These are phyloP conservation scores for Chalciporus sphaerocephalus DNA, from an alignment of 768 basidiomycete species.

Conservation along the genomic window DNA sequence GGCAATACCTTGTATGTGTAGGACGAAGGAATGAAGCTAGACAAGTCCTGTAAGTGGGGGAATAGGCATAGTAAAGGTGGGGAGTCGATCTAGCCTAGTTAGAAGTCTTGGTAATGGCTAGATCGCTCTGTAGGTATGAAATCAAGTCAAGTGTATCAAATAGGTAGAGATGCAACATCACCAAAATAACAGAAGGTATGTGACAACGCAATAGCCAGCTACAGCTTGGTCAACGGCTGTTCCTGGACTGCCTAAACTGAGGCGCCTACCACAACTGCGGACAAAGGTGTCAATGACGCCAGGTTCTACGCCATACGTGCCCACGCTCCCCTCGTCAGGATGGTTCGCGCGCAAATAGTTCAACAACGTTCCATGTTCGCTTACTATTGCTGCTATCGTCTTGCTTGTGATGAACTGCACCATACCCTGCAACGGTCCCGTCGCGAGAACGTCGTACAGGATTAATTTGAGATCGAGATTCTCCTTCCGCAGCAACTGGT, in stretches of 20 bases:
- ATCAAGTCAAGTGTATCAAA: no score
- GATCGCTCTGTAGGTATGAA: no score
- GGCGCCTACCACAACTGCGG: slow-evolving; percentile 81
- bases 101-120: no score
- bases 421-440: slow-evolving; percentile 91
- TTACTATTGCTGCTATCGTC: slow-evolving; percentile 91
- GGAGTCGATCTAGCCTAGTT: no score
- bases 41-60: no score
- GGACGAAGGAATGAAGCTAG: no score
- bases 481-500: slow-evolving; percentile 86
- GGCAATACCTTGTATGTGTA: no score
- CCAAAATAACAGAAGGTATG: no score
- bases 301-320: slow-evolving; percentile 93
- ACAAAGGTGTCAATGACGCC: slow-evolving; percentile 95
- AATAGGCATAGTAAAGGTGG: no score
- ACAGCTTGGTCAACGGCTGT: slow-evolving; percentile 15
- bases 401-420: slow-evolving; percentile 94
- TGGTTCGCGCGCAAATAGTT: slow-evolving; percentile 83
- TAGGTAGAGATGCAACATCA: no score
- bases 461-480: slow-evolving; percentile 90
- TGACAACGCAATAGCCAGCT: slow-evolving; percentile 99
- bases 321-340: slow-evolving; percentile 92
- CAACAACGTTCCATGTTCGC: slow-evolving; percentile 82
- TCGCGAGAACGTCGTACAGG: slow-evolving; percentile 91
- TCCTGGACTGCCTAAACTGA: slow-evolving; percentile 9